Percentiles rank a stretch among this genome's conserved stretches.
Evolutionary conservation across 2,329 filamentous ascomycete genomes (phyloP).

Genomic region (Neofusicoccum sp.): DNA sequence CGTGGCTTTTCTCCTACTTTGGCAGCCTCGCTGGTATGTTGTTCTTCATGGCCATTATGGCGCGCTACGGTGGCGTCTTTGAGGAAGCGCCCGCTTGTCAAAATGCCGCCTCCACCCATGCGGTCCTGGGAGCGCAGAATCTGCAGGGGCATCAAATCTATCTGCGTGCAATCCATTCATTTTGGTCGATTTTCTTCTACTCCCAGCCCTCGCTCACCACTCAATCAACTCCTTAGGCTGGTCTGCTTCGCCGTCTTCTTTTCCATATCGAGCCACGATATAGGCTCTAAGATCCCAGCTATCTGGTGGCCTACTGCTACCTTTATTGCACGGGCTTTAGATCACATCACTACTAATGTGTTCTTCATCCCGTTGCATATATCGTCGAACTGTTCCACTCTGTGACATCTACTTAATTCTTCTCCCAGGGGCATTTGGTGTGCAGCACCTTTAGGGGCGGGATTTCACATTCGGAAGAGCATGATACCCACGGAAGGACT

Average conservation of each 20-base stretch:
- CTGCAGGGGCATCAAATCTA: conserved; percentile 55
- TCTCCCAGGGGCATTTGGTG: conserved; percentile 52
- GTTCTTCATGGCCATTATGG: conserved; percentile 31
- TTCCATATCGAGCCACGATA: conserved; percentile 49
- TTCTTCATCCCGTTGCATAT: conserved; percentile 40
- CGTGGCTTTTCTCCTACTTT: conserved; percentile 32
- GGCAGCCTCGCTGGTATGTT: conserved; percentile 33
- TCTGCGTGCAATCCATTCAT: conserved; percentile 50
- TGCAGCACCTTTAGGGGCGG: conserved; percentile 45
- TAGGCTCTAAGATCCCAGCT: conserved; percentile 53
- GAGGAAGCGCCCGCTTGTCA: conserved; percentile 41
- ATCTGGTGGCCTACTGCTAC: conserved; percentile 59
- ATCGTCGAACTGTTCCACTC: neutral
- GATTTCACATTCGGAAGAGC: conserved; percentile 58
- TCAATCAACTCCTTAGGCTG: conserved; percentile 28
- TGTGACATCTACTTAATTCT: neutral
- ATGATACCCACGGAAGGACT: conserved; percentile 46
- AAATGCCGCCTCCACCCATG: conserved; percentile 45
- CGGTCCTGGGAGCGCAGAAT: conserved; percentile 49
- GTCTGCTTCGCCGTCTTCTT: conserved; percentile 55
- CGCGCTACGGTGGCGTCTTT: conserved; percentile 30
- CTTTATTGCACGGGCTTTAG: conserved; percentile 54
- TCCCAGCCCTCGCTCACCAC: conserved; percentile 38
- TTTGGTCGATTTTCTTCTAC: conserved; percentile 16
- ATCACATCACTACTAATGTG: conserved; percentile 60